A percentile compares a stretch with the other conserved stretches of the same genome.
These are phyloP conservation scores for Zygosaccharomyces sapae DNA, from an alignment of 1,139 yeast species.

Conservation along the genomic window DNA sequence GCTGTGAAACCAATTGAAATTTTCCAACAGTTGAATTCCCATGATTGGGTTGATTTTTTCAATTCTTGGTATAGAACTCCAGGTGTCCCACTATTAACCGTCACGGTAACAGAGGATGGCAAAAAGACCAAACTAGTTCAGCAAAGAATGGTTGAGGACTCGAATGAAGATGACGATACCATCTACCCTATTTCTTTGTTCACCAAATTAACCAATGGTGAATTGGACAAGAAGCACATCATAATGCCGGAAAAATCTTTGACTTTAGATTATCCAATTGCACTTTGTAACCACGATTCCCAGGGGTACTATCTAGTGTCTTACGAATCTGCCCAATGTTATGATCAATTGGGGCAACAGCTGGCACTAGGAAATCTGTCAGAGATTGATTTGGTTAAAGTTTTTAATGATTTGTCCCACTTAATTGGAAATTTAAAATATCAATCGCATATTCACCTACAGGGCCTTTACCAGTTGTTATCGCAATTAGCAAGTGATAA, in stretches of 20 bases:
- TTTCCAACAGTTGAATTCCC: slow-evolving; percentile 39
- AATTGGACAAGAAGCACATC: slow-evolving; percentile 38
- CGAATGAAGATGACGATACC: slow-evolving; percentile 29
- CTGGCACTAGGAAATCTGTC: slow-evolving; percentile 29
- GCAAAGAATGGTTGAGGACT: slow-evolving; percentile 43
- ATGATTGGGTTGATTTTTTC: slow-evolving; percentile 44
- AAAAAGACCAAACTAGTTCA: slow-evolving; percentile 44
- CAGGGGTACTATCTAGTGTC: slow-evolving; percentile 46
- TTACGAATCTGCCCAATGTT: slow-evolving; percentile 33
- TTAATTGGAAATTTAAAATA: slow-evolving; percentile 31
- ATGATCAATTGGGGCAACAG: slow-evolving; percentile 33
- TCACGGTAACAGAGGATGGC: slow-evolving; percentile 36
- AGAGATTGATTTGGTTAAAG: slow-evolving; percentile 28
- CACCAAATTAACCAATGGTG: slow-evolving; percentile 40
- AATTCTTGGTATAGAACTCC: slow-evolving; percentile 58
- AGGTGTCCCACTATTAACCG: slow-evolving; percentile 55
- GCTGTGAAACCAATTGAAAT: slow-evolving; percentile 53
- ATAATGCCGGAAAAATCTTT: slow-evolving; percentile 49
- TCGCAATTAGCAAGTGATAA: slow-evolving; percentile 18
- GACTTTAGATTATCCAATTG: slow-evolving; percentile 32
- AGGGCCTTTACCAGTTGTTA: slow-evolving; percentile 28
- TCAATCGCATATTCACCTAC: slow-evolving; percentile 28
- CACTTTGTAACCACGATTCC: slow-evolving; percentile 44
- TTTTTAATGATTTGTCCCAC: slow-evolving; percentile 35
- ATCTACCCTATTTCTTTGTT: slow-evolving; percentile 48